phyloP scores from a whole-genome alignment of 2,329 filamentous ascomycete species.

The Zasmidium citrigriseum region DNA sequence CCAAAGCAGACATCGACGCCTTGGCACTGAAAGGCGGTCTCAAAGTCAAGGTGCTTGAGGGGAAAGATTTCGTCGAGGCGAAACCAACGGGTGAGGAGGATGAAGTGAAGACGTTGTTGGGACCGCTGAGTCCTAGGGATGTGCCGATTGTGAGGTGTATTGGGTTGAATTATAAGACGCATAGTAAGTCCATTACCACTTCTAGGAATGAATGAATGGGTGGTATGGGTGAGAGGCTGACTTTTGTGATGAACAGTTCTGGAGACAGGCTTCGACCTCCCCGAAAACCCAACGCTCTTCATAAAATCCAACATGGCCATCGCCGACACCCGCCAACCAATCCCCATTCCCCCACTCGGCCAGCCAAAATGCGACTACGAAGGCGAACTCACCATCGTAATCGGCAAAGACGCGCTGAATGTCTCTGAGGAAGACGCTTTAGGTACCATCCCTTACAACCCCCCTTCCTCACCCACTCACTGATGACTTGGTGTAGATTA shows the following conservation, averaged over 20 bases:
- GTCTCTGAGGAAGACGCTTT: slow-evolving; percentile 66
- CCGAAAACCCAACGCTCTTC: slow-evolving; percentile 72
- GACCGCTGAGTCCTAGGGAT: slow-evolving; percentile 52
- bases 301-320: slow-evolving; percentile 71
- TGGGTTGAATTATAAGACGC: slow-evolving; percentile 62
- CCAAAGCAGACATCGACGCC: slow-evolving; percentile 34
- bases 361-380: slow-evolving; percentile 76
- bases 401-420: slow-evolving; percentile 66
- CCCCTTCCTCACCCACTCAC: too few relatives aligned
- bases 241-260: slow-evolving; percentile 26
- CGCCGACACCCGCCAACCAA: slow-evolving; percentile 63
- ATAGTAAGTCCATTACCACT: slow-evolving; percentile 36
- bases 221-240: neutral
- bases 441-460: too few relatives aligned
- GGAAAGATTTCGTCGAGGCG: slow-evolving; percentile 47
- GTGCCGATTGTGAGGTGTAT: slow-evolving; percentile 61
- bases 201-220: neutral
- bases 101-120: slow-evolving; percentile 55
- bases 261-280: slow-evolving; percentile 64
- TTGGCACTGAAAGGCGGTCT: slow-evolving; percentile 45
- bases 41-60: slow-evolving; percentile 55
- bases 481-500: too few relatives aligned
- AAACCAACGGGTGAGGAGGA: slow-evolving; percentile 56
- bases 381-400: slow-evolving; percentile 74
- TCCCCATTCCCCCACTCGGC: slow-evolving; percentile 66